Conservation (phyloP, 2,329 filamentous ascomycete species). For the Podosphaera xanthii region DNA sequence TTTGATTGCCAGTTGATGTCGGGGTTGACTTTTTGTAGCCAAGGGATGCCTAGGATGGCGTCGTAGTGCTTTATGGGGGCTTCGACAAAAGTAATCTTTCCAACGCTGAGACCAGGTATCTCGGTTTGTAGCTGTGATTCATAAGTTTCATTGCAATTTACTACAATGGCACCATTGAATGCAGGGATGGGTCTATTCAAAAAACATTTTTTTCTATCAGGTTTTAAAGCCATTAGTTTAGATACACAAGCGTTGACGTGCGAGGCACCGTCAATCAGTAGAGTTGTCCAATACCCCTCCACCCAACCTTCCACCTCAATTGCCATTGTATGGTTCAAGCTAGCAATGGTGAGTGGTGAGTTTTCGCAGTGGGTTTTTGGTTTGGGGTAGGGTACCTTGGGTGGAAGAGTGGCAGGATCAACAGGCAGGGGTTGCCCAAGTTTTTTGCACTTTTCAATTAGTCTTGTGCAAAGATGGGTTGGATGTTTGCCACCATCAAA, state of each 20-base stretch:
- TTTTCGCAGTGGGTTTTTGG: background rate
- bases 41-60: background rate
- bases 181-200: background rate
- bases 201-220: background rate
- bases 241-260: constrained; percentile 1
- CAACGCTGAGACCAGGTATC: background rate
- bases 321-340: background rate
- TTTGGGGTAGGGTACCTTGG: background rate
- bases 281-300: background rate
- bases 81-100: background rate
- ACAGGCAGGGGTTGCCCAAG: background rate
- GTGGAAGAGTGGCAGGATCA: background rate
- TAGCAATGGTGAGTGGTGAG: background rate
- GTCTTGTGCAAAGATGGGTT: background rate
- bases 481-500: background rate
- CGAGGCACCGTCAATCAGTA: background rate
- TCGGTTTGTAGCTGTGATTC: background rate
- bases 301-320: background rate
- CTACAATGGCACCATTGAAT: background rate
- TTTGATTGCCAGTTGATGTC: too few species aligned
- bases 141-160: background rate
- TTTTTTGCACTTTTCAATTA: constrained; percentile 1
- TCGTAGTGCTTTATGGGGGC: background rate
- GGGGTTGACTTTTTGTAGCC: background rate
- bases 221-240: background rate